Percentiles rank a stretch among this genome's conserved stretches.
Evolutionary conservation across 257 asterid species (phyloP).

Genomic region (Solanum verrucosum): DNA sequence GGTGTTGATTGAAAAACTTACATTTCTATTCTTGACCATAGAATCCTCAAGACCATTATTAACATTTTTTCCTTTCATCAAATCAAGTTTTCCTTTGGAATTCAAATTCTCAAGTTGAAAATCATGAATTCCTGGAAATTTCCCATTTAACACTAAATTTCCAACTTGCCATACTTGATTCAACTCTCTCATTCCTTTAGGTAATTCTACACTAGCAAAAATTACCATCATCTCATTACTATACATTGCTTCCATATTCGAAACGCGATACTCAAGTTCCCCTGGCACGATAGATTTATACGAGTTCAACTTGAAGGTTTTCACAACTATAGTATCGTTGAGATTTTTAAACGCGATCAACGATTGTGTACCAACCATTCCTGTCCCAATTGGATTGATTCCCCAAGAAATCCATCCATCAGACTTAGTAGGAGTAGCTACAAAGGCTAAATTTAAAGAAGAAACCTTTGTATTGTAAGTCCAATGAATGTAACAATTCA

Average conservation of each 20-base stretch:
- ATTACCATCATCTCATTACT: constrained; percentile 28
- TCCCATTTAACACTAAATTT: constrained; percentile 17
- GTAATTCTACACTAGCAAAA: constrained; percentile 51
- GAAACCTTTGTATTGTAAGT: constrained; percentile 23
- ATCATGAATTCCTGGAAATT: constrained; percentile 39
- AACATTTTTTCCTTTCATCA: constrained; percentile 44
- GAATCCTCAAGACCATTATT: constrained; percentile 17
- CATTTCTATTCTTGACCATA: constrained; percentile 50
- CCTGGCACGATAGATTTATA: constrained; percentile 26
- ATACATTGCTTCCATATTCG: constrained; percentile 21
- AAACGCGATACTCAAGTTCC: not conserved
- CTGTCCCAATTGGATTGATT: constrained; percentile 43
- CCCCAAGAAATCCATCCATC: constrained; percentile 79
- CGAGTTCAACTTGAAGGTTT: constrained; percentile 31
- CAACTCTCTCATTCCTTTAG: constrained; percentile 24
- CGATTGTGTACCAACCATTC: constrained; percentile 63
- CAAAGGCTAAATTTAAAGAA: constrained; percentile 51
- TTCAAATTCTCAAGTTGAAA: constrained; percentile 30
- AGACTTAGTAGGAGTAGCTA: constrained; percentile 46
- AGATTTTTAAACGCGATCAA: constrained; percentile 39
- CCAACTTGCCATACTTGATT: constrained; percentile 87
- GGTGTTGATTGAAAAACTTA: constrained; percentile 15
- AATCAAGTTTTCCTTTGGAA: constrained; percentile 28
- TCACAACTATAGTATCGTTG: constrained; percentile 35
- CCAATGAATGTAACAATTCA: constrained; percentile 62